Evolutionary conservation across 805 yeast genomes (phyloP).

Genomic region (Ogataea philodendri): DNA sequence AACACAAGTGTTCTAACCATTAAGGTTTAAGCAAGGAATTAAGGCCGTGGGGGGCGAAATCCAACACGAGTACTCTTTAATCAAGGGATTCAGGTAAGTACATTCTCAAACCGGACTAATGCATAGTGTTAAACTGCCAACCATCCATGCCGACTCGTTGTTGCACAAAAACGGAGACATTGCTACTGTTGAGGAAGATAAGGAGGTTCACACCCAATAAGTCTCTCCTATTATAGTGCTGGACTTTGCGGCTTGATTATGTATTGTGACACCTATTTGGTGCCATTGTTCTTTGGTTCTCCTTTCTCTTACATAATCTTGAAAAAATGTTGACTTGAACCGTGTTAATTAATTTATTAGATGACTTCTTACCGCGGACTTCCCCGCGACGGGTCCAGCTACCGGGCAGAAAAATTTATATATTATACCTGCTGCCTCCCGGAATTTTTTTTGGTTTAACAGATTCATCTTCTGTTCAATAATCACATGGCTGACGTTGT

Average conservation of each 20-base stretch:
- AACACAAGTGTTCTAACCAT: slow-evolving; percentile 2
- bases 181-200: slow-evolving; percentile 63
- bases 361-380: slow-evolving; percentile 8
- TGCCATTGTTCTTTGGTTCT: slow-evolving; percentile 4
- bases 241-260: neutral
- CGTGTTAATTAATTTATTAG: slow-evolving; percentile 4
- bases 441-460: slow-evolving; percentile 19
- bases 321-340: slow-evolving; percentile 5
- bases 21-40: slow-evolving; percentile 47
- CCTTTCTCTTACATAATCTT: slow-evolving; percentile 6
- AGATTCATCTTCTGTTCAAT: slow-evolving; percentile 18
- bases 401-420: neutral
- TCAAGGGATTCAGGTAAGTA: slow-evolving; percentile 60
- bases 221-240: neutral
- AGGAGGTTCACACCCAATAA: slow-evolving; percentile 49
- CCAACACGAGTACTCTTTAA: slow-evolving; percentile 57
- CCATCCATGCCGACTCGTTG: slow-evolving; percentile 42
- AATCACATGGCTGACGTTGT: slow-evolving; percentile 79
- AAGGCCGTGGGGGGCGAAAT: slow-evolving; percentile 57
- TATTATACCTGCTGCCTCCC: slow-evolving; percentile 1
- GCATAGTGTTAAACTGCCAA: slow-evolving; percentile 50
- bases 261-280: neutral
- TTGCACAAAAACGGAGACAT: slow-evolving; percentile 51
- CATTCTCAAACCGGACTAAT: neutral
- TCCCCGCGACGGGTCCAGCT: slow-evolving; percentile 4